Percentiles rank a stretch among this genome's conserved stretches.
phyloP scores from a whole-genome alignment of 2,329 filamentous ascomycete species.

The Pestalotiopsis sp. region DNA sequence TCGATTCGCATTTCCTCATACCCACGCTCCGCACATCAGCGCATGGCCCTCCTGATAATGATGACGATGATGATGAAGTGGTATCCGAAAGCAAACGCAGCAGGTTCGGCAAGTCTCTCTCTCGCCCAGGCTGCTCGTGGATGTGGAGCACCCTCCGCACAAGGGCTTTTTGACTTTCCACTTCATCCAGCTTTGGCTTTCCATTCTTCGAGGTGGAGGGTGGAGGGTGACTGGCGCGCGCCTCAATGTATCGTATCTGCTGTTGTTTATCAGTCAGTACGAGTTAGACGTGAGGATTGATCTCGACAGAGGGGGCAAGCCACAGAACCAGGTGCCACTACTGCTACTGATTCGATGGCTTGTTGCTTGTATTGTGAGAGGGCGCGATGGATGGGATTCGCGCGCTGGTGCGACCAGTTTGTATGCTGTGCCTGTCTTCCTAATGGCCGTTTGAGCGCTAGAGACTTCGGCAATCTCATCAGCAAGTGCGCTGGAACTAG shows the following conservation, averaged over 20 bases:
- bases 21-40: background rate
- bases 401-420: background rate
- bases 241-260: background rate
- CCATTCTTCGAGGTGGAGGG: background rate
- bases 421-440: conserved; percentile 1
- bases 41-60: background rate
- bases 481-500: background rate
- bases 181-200: background rate
- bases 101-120: background rate
- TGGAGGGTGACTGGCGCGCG: background rate
- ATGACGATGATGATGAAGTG: background rate
- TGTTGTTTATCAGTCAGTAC: background rate
- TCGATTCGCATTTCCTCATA: background rate
- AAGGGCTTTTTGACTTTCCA: background rate
- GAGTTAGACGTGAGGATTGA: background rate
- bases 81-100: background rate
- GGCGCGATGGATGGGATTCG: background rate
- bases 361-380: background rate
- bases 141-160: background rate
- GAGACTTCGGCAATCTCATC: conserved; percentile 16
- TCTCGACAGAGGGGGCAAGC: background rate
- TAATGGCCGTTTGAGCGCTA: conserved; percentile 11
- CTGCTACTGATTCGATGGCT: background rate
- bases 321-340: background rate
- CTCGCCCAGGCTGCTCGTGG: background rate